Base-by-base conservation (phyloP, 176 grass and related monocot species). In the Zoysia japonica region DNA sequence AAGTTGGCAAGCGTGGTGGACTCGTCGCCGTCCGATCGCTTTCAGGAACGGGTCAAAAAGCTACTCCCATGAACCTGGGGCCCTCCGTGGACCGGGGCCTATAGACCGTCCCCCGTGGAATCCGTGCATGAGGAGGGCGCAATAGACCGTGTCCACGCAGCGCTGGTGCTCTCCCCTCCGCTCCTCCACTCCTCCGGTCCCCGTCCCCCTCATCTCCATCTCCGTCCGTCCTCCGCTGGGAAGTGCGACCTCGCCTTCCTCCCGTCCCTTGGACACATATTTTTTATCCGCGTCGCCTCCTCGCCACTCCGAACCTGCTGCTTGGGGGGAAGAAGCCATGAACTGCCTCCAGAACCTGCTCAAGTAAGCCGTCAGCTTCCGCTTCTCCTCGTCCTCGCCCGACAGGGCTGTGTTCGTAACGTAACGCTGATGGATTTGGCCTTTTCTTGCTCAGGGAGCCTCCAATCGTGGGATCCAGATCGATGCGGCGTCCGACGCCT, bases 291-390 rank as follows among this genome's bases (percentile, higher is more conserved):
- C 16, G 6, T 48, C 35, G 5, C 12, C 3, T 16, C 57, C 45
- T 55, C 78, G 65, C 39, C 77, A 45, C 12, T 20, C 28, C 37
- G 19, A 42, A 28, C 77, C 62, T 52, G 9, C 69, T 36, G n/a
- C 15, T 72, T 6, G 41, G 28, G 16, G 65, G 9, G 16, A 0
- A 50, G 54, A 67, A 71, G 77, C 82, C 87, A 89, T 89, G 87
- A 85, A 89, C 87, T 89, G 87, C 87, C 83, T 89, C 83, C 87
- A 85, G 53, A 77, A 82, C 60, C 87, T 89, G 67, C 78, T 89
- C 83, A 89, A 82, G 87, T 89, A 82, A 89, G 2, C 43, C 39
- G 10, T 45, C 3, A 14, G 71, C 0, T 44, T 75, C 42, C 16
- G 53, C 54, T 53, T 61, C 44, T 9, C 68, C 13, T 35, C 28